These are phyloP conservation scores for Blumeria graminis DNA, from an alignment of 2,329 filamentous ascomycete species.

Conservation along the genomic window DNA sequence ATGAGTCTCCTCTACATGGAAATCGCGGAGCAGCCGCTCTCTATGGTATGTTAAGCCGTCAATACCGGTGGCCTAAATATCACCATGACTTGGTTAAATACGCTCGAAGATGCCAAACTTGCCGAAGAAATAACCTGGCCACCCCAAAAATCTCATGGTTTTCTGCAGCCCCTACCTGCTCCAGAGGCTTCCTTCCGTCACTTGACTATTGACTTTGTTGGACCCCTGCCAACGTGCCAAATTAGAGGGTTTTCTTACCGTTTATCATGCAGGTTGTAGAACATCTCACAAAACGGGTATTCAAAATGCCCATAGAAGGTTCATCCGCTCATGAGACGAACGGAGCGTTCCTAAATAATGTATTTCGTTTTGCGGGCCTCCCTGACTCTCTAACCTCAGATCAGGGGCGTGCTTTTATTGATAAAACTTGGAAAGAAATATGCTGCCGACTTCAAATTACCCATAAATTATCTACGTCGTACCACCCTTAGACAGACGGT, in stretches of 20 bases:
- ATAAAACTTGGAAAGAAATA: too few relatives aligned
- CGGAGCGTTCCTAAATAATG: conserved; percentile 8
- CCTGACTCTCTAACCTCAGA: background rate
- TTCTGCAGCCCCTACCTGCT: background rate
- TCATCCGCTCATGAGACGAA: background rate
- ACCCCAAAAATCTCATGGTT: background rate
- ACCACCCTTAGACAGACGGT: too few relatives aligned
- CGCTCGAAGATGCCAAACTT: background rate
- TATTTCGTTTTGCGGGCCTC: conserved; percentile 5
- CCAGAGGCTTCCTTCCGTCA: background rate
- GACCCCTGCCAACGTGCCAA: too few relatives aligned
- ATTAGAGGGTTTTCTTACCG: too few relatives aligned
- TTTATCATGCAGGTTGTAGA: background rate
- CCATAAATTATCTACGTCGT: too few relatives aligned
- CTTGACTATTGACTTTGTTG: background rate
- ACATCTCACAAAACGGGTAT: background rate
- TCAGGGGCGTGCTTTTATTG: background rate
- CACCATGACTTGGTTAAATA: background rate
- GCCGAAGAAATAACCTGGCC: background rate
- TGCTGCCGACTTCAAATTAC: too few relatives aligned
- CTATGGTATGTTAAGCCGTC: too few relatives aligned
- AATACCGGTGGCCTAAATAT: background rate
- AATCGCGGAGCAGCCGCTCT: too few relatives aligned
- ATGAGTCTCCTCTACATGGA: too few relatives aligned
- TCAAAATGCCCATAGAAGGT: background rate